Evolutionary conservation across 306 rosid genomes (phyloP), one percentile per base, ranked within the genome.

Genomic region (Ziziphus jujuba): DNA sequence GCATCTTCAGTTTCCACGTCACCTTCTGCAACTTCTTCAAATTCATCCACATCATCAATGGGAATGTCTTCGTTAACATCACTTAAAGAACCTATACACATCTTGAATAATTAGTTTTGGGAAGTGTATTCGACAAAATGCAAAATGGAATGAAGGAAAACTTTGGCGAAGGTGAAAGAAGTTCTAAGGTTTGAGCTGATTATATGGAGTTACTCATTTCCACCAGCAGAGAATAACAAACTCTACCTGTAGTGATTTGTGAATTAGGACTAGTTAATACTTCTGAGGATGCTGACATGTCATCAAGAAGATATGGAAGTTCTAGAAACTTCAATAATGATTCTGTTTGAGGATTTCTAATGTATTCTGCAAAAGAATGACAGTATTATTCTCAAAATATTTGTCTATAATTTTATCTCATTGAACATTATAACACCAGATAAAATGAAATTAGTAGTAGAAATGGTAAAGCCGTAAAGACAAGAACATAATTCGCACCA

Each of bases 271-370:
- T 78, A 50, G 67, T 64, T 47, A 75, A 69, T 52, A 76, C 68
- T 65, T 73, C 82, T 3, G 71, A 75, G 53, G 83, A 54, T 48
- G 79, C 81, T 49, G 79, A 67, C 80, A 56, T 81, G 67, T 70
- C 67, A 73, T 86, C 97, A 65, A 92, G 96, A 70, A 92, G 93
- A 78, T 84, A 82, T 23, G 97, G 97, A 78, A 92, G 97, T 68
- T 80, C 98, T 62, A 92, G 77, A 75, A 92, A 82, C 82, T 76
- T 87, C 85, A 92, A 79, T 56, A 90, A 82, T 49, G 87, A 90
- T 65, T 80, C 93, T 34, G 98, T 92, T 83, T 90, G 98, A 56
- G 97, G 91, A 73, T 86, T 92, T 70, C 87, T 85, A 49, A 66
- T 56, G 60, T 52, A 66, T 25, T 66, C 98, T 92, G 93, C 80